phyloP scores from a whole-genome alignment of 805 yeast species.

The Limtongozyma cylindracea region DNA sequence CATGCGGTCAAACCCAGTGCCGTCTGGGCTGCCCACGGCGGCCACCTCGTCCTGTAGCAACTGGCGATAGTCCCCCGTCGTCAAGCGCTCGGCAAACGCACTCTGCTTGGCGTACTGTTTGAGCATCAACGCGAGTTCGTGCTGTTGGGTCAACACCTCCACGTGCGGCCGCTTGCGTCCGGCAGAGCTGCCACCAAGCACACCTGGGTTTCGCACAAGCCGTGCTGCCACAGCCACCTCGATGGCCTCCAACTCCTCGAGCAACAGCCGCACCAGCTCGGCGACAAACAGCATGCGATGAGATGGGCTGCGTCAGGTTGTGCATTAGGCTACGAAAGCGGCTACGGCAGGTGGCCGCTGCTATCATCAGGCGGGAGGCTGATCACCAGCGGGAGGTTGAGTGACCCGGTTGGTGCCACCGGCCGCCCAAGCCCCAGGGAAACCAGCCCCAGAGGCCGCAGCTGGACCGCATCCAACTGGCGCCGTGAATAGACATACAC shows the following conservation, averaged over 20 bases:
- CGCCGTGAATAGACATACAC: too few species aligned
- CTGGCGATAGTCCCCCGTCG: neutral
- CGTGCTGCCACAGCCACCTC: slow-evolving; percentile 43
- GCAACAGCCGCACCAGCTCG: slow-evolving; percentile 7
- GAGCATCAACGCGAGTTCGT: slow-evolving; percentile 31
- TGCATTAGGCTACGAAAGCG: too few species aligned
- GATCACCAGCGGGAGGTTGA: too few species aligned
- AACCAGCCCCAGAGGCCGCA: too few species aligned
- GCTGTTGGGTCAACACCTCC: slow-evolving; percentile 34
- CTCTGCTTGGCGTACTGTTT: slow-evolving; percentile 11
- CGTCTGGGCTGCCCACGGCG: slow-evolving; percentile 1
- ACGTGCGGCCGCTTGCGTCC: slow-evolving; percentile 15
- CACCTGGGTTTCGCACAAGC: slow-evolving; percentile 29
- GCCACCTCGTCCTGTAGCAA: slow-evolving; percentile 3
- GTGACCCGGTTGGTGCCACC: too few species aligned
- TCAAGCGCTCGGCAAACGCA: neutral
- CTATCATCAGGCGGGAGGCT: too few species aligned
- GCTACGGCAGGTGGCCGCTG: too few species aligned
- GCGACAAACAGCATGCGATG: too few species aligned
- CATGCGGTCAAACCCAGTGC: slow-evolving; percentile 7
- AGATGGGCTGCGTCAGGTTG: too few species aligned
- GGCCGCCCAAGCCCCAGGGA: too few species aligned
- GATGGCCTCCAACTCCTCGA: slow-evolving; percentile 49
- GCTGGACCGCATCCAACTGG: too few species aligned
- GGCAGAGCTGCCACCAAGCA: slow-evolving; percentile 10